Conservation (phyloP, 2,329 filamentous ascomycete genomes). For the Talaromyces amestolkiae region DNA sequence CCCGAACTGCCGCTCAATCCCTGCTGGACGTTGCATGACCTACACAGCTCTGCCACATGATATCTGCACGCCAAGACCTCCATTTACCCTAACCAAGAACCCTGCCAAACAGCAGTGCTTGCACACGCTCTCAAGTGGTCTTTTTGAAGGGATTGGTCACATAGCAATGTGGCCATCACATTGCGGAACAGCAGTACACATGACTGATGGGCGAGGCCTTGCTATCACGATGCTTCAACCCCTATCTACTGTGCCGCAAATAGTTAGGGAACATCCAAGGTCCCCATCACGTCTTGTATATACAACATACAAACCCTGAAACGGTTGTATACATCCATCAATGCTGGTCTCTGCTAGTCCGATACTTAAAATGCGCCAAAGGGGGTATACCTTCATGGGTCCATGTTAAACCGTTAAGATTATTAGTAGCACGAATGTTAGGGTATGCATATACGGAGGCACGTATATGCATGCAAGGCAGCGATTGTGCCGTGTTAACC, state of each 20-base stretch:
- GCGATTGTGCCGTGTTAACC: not conserved
- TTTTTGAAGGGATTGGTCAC: not conserved
- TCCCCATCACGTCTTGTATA: not conserved
- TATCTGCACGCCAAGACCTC: conserved; percentile 8
- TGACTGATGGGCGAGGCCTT: too few relatives aligned
- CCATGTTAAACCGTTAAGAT: not conserved
- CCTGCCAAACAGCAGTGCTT: not conserved
- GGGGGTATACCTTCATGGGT: not conserved
- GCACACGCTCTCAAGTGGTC: not conserved
- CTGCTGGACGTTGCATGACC: conserved; percentile 1
- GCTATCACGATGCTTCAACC: too few relatives aligned
- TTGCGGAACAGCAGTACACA: not conserved
- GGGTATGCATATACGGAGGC: not conserved
- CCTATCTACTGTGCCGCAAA: not conserved
- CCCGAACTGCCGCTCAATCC: conserved; percentile 8
- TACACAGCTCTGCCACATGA: conserved; percentile 3
- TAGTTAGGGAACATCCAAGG: too few relatives aligned
- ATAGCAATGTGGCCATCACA: not conserved
- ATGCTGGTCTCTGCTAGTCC: not conserved
- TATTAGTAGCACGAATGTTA: not conserved
- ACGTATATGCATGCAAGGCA: not conserved
- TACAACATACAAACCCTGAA: not conserved
- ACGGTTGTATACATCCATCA: not conserved
- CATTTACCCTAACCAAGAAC: conserved; percentile 2
- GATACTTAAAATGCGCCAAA: not conserved